Percentiles rank a stretch among this genome's conserved stretches.
These are phyloP conservation scores for Raphanus raphanistrum DNA, from an alignment of 345 rosid species.

Conservation along the genomic window DNA sequence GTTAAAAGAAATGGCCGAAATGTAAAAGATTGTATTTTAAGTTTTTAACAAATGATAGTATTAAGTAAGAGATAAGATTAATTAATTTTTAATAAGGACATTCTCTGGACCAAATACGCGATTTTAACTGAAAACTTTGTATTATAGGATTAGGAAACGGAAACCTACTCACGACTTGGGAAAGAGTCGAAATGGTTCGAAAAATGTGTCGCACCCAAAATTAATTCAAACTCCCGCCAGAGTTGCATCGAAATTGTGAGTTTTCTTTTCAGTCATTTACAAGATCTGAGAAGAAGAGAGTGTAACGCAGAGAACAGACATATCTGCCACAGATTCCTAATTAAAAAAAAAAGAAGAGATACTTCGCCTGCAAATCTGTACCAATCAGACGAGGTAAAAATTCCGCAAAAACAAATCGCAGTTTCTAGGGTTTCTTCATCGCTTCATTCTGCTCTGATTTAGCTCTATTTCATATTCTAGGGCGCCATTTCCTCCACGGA, in stretches of 20 bases:
- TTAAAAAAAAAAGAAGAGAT: not conserved
- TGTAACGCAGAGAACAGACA: not conserved
- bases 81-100: too few species aligned
- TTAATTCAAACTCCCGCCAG: conserved; percentile 25
- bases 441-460: not conserved
- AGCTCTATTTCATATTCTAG: not conserved
- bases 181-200: too few species aligned
- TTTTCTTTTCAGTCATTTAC: not conserved
- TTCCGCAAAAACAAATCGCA: not conserved
- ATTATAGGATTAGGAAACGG: too few species aligned
- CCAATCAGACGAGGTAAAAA: conserved; percentile 11
- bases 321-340: not conserved
- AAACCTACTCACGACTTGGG: too few species aligned
- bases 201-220: not conserved
- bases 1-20: too few species aligned
- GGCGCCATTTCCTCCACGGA: not conserved
- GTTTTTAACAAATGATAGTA: too few species aligned
- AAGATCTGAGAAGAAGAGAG: not conserved
- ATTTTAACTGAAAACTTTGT: too few species aligned
- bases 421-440: conserved; percentile 22
- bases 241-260: not conserved
- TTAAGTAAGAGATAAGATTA: too few species aligned
- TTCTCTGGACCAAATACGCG: too few species aligned
- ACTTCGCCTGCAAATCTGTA: not conserved
- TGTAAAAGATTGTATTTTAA: too few species aligned